Evolutionary conservation across 257 asterid genomes (phyloP), one percentile per base, ranked within the genome.

Genomic region (Ehretia macrophylla): DNA sequence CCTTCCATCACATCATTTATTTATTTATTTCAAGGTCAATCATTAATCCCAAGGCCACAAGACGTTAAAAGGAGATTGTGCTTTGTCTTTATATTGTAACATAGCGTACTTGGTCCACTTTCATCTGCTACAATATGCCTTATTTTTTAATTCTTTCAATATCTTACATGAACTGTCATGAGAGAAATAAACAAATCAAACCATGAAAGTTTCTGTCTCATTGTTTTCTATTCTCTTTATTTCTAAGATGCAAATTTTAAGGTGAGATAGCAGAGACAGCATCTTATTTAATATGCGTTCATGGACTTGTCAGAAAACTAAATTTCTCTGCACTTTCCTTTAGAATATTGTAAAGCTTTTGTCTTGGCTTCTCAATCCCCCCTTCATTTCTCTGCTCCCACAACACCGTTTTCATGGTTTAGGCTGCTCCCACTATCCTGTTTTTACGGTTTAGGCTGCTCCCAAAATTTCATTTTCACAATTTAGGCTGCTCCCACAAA

Each of bases 141-240:
- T 17, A 23, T 0, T 44, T 58, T 17, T 17, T 58, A 50, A 58
- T 18, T 71, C 16, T 39, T 63, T 60, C 21, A 61, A 68, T 46
- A 65, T 72, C 69, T 74, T 52, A 60, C 51, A 75, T 77, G 78
- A 73, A 61, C 78, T 75, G 81, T 64, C 82, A 67, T 32, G 8
- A 63, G 67, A 71, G 38, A 27, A 0, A 10, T 52, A 59, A 72
- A 71, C 50, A 52, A 72, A 72, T 54, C 27, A 63, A 70, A 37
- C 9, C 60, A 65, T 35, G 21, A 54, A 67, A 55, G 73, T 64
- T 72, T 64, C 58, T 59, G 49, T 55, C 67, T 59, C 39, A 47
- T 39, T 35, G n/a, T 69, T 75, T 32, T 14, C n/a, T 49, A 20
- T 56, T 54, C 46, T 51, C 53, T 20, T 58, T 21, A 51, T 14